These are phyloP conservation scores for Colletotrichum paranaense DNA, from an alignment of 2,329 filamentous ascomycete species.

Conservation along the genomic window DNA sequence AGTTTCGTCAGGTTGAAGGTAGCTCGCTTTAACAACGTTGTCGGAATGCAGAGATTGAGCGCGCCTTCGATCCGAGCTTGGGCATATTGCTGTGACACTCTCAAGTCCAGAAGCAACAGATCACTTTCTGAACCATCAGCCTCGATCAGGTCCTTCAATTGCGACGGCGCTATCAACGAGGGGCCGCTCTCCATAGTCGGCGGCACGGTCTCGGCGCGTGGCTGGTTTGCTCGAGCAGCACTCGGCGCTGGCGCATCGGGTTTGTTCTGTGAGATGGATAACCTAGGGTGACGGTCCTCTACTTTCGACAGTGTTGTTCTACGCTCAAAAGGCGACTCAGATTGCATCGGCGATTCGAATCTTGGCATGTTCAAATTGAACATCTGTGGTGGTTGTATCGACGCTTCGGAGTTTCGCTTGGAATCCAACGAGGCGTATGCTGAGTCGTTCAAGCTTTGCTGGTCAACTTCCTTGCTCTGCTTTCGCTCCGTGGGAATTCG, in stretches of 20 bases:
- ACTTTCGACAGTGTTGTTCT: constrained; percentile 51
- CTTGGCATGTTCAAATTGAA: constrained; percentile 52
- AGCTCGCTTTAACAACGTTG: constrained; percentile 88
- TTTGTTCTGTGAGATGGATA: constrained; percentile 64
- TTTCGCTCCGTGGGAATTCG: constrained; percentile 18
- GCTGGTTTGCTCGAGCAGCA: constrained; percentile 21
- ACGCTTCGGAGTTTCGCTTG: constrained; percentile 63
- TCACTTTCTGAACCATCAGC: constrained; percentile 48
- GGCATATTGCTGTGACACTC: constrained; percentile 86
- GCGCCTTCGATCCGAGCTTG: constrained; percentile 81
- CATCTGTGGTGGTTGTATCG: constrained; percentile 52
- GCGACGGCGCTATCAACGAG: constrained; percentile 62
- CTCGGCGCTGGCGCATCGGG: constrained; percentile 52
- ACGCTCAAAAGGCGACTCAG: constrained; percentile 47
- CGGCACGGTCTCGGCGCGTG: constrained; percentile 65
- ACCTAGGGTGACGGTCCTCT: constrained; percentile 64
- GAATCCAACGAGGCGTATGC: constrained; percentile 66
- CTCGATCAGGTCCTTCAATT: constrained; percentile 68
- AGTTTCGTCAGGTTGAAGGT: constrained; percentile 92
- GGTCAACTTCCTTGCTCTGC: constrained; percentile 55
- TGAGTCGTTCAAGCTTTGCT: constrained; percentile 61
- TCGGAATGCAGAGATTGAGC: constrained; percentile 93
- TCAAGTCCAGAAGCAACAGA: constrained; percentile 83
- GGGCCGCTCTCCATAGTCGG: constrained; percentile 58
- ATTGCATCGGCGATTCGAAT: constrained; percentile 50